Evolutionary conservation across 1,139 yeast genomes (phyloP).

Genomic region (Saccharomycopsis crataegensis): DNA sequence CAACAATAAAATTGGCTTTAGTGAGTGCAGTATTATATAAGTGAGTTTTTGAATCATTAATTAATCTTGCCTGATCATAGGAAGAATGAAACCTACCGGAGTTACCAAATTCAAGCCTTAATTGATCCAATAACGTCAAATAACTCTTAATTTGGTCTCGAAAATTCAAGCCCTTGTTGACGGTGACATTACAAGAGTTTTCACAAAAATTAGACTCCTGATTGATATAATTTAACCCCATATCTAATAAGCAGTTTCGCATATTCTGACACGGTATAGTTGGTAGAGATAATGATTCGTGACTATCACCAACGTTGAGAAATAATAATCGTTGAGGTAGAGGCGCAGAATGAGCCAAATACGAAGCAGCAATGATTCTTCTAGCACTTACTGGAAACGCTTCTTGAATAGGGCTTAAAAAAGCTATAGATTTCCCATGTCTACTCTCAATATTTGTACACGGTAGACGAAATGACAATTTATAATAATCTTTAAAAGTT

Average conservation of each 20-base stretch:
- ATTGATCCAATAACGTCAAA: neutral
- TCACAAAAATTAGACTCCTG: neutral
- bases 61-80: no score
- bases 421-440: neutral
- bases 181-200: neutral
- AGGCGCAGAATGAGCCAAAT: neutral
- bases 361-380: conserved; percentile 8
- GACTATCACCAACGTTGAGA: neutral
- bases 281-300: neutral
- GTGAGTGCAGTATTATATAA: neutral
- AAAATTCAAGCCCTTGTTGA: conserved; percentile 1
- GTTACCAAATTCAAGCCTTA: neutral
- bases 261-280: neutral
- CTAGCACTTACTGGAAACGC: conserved; percentile 1
- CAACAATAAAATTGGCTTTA: neutral
- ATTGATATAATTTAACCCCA: conserved; percentile 1
- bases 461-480: neutral
- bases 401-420: neutral
- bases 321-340: conserved; percentile 3
- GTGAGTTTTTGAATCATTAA: no score
- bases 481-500: neutral
- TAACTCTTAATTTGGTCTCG: neutral
- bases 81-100: neutral
- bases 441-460: neutral
- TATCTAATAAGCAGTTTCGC: neutral